Conservation (phyloP, 148 eudicot species). For the Rhododendron williamsianum region DNA sequence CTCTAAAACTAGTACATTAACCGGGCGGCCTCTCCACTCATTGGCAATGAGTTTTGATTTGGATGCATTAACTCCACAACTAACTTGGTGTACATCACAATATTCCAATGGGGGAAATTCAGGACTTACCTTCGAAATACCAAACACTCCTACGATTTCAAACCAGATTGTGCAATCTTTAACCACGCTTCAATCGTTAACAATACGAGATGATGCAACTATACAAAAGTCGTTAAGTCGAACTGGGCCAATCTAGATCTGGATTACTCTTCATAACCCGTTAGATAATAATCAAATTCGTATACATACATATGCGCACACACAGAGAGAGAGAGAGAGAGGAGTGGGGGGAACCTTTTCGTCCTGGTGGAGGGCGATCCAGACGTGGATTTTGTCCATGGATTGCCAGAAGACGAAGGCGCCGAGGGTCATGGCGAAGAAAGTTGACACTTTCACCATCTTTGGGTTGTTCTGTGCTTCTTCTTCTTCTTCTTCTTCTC, state of each 20-base stretch:
- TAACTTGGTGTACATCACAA: not conserved
- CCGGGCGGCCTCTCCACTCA: too few species aligned
- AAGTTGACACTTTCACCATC: slow-evolving; percentile 8
- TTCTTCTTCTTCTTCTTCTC: not conserved
- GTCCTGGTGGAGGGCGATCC: slow-evolving; percentile 96
- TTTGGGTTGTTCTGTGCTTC: not conserved
- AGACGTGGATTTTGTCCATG: slow-evolving; percentile 92
- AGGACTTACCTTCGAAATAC: not conserved
- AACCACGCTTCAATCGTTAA: not conserved
- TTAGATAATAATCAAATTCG: not conserved
- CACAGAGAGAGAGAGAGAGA: not conserved
- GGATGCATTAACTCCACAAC: not conserved
- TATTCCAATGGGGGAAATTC: not conserved
- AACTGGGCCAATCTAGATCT: not conserved
- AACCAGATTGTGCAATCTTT: not conserved
- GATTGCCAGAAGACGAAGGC: slow-evolving; percentile 86
- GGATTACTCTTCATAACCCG: not conserved
- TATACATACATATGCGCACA: too few species aligned
- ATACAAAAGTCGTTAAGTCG: not conserved
- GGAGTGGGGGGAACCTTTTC: slow-evolving; percentile 51
- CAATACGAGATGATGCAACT: not conserved
- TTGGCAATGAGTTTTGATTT: too few species aligned
- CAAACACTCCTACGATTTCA: not conserved
- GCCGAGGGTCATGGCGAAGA: slow-evolving; percentile 55
- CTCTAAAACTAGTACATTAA: not conserved